phyloP scores from a whole-genome alignment of 2,329 filamentous ascomycete genomes.

The Aspergillus vadensis region DNA sequence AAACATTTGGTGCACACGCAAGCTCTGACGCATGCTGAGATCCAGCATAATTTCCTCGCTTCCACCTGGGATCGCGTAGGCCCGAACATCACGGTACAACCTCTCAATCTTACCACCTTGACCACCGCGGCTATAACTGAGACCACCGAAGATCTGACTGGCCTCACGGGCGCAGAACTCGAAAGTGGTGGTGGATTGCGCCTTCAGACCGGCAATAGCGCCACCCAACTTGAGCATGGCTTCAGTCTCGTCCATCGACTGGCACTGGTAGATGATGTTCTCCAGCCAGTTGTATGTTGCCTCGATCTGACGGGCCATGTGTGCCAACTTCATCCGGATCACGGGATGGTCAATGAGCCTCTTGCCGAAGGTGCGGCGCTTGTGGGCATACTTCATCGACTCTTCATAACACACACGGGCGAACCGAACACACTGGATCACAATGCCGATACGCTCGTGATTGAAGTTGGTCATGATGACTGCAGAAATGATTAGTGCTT shows the following conservation, averaged over 20 bases:
- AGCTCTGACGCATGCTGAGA: constrained; percentile 85
- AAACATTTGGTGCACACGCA: constrained; percentile 84
- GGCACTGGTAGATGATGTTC: constrained; percentile 89
- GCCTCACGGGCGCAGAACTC: constrained; percentile 98
- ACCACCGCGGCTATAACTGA: constrained; percentile 88
- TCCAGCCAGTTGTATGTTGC: constrained; percentile 97
- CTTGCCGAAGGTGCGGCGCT: constrained; percentile 95
- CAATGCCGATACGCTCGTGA: constrained; percentile 97
- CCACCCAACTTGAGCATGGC: constrained; percentile 95
- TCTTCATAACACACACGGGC: constrained; percentile 96
- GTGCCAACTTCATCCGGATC: constrained; percentile 94
- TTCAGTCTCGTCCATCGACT: constrained; percentile 90
- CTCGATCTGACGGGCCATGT: constrained; percentile 98
- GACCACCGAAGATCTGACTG: constrained; percentile 93
- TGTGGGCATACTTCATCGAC: constrained; percentile 93
- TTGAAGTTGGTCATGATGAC: constrained; percentile 99
- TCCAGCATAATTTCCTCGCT: constrained; percentile 99
- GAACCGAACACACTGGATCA: constrained; percentile 96
- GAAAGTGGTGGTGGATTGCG: constrained; percentile 89
- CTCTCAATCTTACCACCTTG: constrained; percentile 96
- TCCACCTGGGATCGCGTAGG: constrained; percentile 94
- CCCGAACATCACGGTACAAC: constrained; percentile 90
- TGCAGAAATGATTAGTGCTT: constrained; percentile 28
- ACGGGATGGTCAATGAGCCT: constrained; percentile 95
- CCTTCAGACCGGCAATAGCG: constrained; percentile 90